These are phyloP conservation scores for Gomphus bonarii DNA, from an alignment of 1,284 basidiomycete genomes.

Conservation along the genomic window DNA sequence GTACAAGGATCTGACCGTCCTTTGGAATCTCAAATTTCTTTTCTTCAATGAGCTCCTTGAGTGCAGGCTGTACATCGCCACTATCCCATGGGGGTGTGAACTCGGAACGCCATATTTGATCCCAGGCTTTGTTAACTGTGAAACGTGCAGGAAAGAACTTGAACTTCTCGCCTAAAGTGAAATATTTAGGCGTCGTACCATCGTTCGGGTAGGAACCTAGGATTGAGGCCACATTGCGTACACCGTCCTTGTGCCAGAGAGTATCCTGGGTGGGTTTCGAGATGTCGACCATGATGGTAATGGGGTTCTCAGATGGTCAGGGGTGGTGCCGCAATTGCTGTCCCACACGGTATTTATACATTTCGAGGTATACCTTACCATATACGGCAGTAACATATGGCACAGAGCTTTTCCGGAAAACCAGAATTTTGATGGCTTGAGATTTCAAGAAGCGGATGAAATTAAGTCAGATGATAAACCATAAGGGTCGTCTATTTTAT, in stretches of 20 bases:
- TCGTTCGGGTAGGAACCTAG: not conserved
- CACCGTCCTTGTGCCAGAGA: not conserved
- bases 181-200: not conserved
- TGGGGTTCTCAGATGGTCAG: not conserved
- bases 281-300: not conserved
- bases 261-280: not conserved
- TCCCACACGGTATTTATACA: too few relatives aligned
- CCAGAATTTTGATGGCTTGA: too few relatives aligned
- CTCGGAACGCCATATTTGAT: not conserved
- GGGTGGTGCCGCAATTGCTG: too few relatives aligned
- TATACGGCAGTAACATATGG: too few relatives aligned
- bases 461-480: too few relatives aligned
- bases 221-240: not conserved
- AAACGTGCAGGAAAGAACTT: not conserved
- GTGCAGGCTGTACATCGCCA: slow-evolving; percentile 1
- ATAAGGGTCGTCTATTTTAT: too few relatives aligned
- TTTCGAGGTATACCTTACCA: too few relatives aligned
- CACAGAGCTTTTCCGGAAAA: too few relatives aligned
- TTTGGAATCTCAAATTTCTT: not conserved
- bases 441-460: too few relatives aligned
- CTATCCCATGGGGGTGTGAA: slow-evolving; percentile 1
- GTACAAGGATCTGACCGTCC: not conserved
- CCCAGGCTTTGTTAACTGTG: not conserved
- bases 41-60: not conserved
- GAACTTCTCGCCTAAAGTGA: not conserved